Evolutionary conservation across 164 flowering plant genomes (phyloP), one percentile per base, ranked within the genome.

Genomic region (Kingdonia uniflora): DNA sequence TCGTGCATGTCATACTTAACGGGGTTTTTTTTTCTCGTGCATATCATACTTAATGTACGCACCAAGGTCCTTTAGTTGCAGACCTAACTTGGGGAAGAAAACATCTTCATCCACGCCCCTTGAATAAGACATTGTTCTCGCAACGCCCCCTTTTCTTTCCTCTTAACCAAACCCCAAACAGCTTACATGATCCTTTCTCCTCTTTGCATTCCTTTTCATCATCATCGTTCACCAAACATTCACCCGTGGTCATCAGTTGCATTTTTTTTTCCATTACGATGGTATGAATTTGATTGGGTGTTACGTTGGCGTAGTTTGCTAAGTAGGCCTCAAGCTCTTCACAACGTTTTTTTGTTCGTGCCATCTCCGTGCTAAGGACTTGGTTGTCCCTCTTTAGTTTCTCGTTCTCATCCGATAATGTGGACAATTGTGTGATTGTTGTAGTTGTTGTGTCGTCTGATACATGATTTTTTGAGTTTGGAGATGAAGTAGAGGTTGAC

Each of bases 111-210:
- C 77, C 65, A 54, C 35, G 71, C 63, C 72, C 65, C 74, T 75
- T 43, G 52, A 5, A 19, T 47, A 15, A 8, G 69, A 43, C 22
- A 14, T 42, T 62, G 1, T 43, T 60, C 53, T 58, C 71, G n/a
- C 20, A 51, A n/a, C 46, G 45, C 40, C 59, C 72, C 11, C 25
- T 46, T 53, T 72, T 79, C 50, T 61, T 69, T 35, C 59, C 65
- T 49, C 68, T 80, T 78, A 85, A n/a, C 81, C 77, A 70, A 24
- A 83, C 95, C 26, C 95, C 95, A 62, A 85, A 85, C 68, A 85
- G 69, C 62, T 83, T 85, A 75, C 35, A 29, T 12, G 11, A 19
- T 4, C 39, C 59, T 17, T 41, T 51, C 11, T 43, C 53, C 19
- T 39, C 68, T 2, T 55, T 69, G 2, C 33, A 59, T 1, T 40